Evolutionary conservation across 1,139 yeast species (phyloP).

Genomic region (Maudiozyma humilis): DNA sequence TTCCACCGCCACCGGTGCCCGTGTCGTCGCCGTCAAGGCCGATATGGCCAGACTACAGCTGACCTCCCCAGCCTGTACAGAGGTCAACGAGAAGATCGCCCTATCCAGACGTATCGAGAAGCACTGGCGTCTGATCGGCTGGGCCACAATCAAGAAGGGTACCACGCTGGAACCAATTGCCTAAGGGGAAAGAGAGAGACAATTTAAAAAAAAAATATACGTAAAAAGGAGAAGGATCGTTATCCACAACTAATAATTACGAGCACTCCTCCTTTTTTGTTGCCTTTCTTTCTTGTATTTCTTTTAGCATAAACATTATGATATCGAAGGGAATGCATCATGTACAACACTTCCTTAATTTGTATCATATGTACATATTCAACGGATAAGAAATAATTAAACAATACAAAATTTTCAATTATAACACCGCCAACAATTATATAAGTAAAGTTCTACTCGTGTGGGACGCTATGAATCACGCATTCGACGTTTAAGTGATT

Average conservation of each 20-base stretch:
- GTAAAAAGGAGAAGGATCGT: slow-evolving; percentile 3
- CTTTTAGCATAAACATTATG: slow-evolving; percentile 5
- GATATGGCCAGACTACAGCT: slow-evolving; percentile 98
- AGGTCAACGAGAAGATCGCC: slow-evolving; percentile 95
- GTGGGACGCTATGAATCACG: too few species aligned
- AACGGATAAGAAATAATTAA: slow-evolving; percentile 3
- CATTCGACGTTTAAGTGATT: not conserved
- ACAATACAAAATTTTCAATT: too few species aligned
- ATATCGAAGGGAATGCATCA: slow-evolving; percentile 4
- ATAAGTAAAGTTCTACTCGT: slow-evolving; percentile 3
- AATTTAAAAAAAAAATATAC: too few species aligned
- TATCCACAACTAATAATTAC: not conserved
- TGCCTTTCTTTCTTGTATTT: too few species aligned
- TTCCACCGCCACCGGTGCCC: slow-evolving; percentile 98
- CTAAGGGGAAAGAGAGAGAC: slow-evolving; percentile 16
- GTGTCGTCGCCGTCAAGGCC: slow-evolving; percentile 95
- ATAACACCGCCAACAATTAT: slow-evolving; percentile 2
- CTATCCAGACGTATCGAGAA: slow-evolving; percentile 97
- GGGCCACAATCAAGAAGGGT: slow-evolving; percentile 99
- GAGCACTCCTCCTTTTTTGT: too few species aligned
- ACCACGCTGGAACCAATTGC: slow-evolving; percentile 67
- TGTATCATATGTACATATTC: slow-evolving; percentile 6
- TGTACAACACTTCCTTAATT: slow-evolving; percentile 1
- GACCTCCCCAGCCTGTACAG: slow-evolving; percentile 98
- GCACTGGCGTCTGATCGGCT: slow-evolving; percentile 99